phyloP scores from a whole-genome alignment of 768 basidiomycete species.

The Mycena vulgaris region DNA sequence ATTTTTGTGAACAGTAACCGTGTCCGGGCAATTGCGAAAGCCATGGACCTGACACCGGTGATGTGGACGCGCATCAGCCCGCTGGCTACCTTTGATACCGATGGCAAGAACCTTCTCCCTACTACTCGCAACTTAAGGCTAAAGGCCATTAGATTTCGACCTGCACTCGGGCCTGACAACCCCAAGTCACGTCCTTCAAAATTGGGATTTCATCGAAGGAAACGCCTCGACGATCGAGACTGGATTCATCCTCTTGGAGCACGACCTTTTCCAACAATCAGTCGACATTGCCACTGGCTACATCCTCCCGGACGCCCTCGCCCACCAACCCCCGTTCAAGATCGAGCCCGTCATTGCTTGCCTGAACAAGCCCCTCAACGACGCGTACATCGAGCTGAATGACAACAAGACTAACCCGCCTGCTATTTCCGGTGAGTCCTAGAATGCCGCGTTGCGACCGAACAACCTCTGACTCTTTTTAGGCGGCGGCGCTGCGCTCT shows the following conservation, averaged over 20 bases:
- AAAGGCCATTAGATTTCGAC: slow-evolving; percentile 75
- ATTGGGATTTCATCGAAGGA: slow-evolving; percentile 82
- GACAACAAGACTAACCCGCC: slow-evolving; percentile 77
- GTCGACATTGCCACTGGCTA: slow-evolving; percentile 92
- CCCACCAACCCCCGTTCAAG: slow-evolving; percentile 72
- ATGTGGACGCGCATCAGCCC: slow-evolving; percentile 86
- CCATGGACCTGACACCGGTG: slow-evolving; percentile 88
- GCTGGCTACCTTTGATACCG: slow-evolving; percentile 78
- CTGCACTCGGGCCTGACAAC: slow-evolving; percentile 75
- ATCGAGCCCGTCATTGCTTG: slow-evolving; percentile 83
- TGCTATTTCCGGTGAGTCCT: slow-evolving; percentile 38
- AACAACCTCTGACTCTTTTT: slow-evolving; percentile 69
- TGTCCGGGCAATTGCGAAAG: slow-evolving; percentile 85
- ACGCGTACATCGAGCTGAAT: slow-evolving; percentile 90
- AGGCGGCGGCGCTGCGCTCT: slow-evolving; percentile 46
- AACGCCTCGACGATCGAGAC: slow-evolving; percentile 69
- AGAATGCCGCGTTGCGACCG: slow-evolving; percentile 60
- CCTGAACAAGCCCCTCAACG: slow-evolving; percentile 66
- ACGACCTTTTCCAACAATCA: slow-evolving; percentile 88
- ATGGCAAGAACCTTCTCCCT: slow-evolving; percentile 58
- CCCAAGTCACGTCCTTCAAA: slow-evolving; percentile 73
- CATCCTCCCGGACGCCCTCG: slow-evolving; percentile 86
- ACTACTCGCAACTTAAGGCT: background rate
- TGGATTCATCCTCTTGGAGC: slow-evolving; percentile 94
- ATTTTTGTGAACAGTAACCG: slow-evolving; percentile 70